Evolutionary conservation across 352 stramenopile species (phyloP).

Genomic region (Pythium biforme): DNA sequence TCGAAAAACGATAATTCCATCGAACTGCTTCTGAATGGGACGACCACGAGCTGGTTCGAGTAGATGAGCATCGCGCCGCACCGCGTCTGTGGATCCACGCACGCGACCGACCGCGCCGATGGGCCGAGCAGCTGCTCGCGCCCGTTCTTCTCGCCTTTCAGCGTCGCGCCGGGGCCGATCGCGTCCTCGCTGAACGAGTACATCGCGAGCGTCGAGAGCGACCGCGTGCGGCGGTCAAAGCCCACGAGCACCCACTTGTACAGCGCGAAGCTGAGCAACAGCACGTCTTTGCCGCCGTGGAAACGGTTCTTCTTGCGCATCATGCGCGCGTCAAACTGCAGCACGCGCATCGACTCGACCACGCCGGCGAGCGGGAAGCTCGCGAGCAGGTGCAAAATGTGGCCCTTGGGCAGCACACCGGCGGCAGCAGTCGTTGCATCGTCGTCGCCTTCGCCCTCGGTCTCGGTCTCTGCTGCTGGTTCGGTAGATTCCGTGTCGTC

Average conservation of each 20-base stretch:
- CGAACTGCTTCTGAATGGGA: conserved; percentile 77
- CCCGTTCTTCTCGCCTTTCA: conserved; percentile 79
- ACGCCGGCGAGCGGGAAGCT: conserved; percentile 75
- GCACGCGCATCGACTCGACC: conserved; percentile 65
- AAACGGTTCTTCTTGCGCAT: conserved; percentile 74
- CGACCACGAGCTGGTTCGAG: conserved; percentile 75
- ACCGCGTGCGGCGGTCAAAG: conserved; percentile 50
- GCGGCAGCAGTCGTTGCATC: not conserved
- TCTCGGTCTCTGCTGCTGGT: not conserved
- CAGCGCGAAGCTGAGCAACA: conserved; percentile 69
- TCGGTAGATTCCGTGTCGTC: not conserved
- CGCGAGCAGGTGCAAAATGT: conserved; percentile 70
- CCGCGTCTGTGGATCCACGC: conserved; percentile 72
- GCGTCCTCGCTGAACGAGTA: conserved; percentile 80
- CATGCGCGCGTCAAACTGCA: conserved; percentile 63
- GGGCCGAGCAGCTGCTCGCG: conserved; percentile 73
- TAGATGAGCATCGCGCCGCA: conserved; percentile 85
- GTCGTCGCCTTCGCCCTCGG: conserved; percentile 1
- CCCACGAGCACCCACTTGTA: conserved; percentile 86
- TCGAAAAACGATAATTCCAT: conserved; percentile 81
- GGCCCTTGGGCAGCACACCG: conserved; percentile 36
- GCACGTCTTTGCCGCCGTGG: conserved; percentile 63
- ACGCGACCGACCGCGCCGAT: conserved; percentile 43
- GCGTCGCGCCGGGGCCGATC: conserved; percentile 72
- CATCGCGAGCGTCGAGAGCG: conserved; percentile 70